Conservation (phyloP, 768 basidiomycete species). For the Termitomyces sp. region DNA sequence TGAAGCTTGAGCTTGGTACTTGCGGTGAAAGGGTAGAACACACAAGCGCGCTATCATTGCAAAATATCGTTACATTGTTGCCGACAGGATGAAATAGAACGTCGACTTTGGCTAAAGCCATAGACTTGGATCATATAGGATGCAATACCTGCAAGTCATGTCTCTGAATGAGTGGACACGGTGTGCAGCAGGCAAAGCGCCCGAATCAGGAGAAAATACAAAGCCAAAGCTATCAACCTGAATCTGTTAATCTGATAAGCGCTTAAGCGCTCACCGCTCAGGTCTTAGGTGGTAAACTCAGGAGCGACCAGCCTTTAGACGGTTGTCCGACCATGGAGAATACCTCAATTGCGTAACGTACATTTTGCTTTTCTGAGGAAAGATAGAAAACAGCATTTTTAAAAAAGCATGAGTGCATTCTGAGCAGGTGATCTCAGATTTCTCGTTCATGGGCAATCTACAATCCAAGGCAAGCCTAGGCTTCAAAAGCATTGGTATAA, state of each 20-base stretch:
- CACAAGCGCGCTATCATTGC: background rate
- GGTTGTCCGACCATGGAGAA: background rate
- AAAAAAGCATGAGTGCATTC: background rate
- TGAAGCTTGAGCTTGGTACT: background rate
- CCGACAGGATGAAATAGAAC: too few species aligned
- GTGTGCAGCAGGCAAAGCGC: background rate
- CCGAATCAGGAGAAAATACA: background rate
- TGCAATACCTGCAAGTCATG: background rate
- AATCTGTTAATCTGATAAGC: background rate
- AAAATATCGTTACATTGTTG: background rate
- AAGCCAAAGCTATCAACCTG: background rate
- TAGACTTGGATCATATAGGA: background rate
- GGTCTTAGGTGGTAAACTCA: background rate
- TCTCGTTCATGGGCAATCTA: background rate
- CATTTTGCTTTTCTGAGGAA: background rate
- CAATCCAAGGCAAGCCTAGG: background rate
- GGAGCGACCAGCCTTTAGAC: background rate
- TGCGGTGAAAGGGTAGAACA: background rate
- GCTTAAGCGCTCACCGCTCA: too few species aligned
- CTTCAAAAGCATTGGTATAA: background rate
- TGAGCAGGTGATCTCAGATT: background rate
- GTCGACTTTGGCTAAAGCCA: background rate
- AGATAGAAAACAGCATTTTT: background rate
- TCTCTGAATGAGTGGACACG: background rate
- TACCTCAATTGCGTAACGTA: background rate